A percentile compares a stretch with the other conserved stretches of the same genome.
Conservation (phyloP, 2,329 filamentous ascomycete species). For the Mariannaea elegans region DNA sequence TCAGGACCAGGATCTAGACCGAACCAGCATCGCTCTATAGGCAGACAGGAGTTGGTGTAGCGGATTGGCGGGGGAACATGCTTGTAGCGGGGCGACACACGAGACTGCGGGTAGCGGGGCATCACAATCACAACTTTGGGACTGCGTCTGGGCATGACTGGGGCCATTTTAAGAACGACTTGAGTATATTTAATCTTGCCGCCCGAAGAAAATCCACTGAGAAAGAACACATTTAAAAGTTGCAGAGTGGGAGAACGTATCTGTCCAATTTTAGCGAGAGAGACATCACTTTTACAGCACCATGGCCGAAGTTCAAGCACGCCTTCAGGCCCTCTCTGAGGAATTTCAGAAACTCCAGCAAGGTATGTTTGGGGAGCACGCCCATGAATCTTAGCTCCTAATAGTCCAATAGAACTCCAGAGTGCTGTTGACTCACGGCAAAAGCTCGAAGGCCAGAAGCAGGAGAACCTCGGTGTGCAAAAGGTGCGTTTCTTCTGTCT, state of each 20-base stretch:
- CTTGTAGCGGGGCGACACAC: conserved; percentile 44
- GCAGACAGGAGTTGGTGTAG: conserved; percentile 3
- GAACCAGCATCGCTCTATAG: conserved; percentile 2
- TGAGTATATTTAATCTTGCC: not conserved
- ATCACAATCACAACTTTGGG: conserved; percentile 25
- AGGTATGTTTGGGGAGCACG: conserved; percentile 59
- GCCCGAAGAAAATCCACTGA: not conserved
- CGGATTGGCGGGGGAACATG: conserved; percentile 53
- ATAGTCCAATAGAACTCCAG: conserved; percentile 73
- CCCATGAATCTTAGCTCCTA: conserved; percentile 10
- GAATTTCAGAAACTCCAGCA: conserved; percentile 88
- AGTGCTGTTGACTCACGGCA: conserved; percentile 80
- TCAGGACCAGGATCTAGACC: not conserved
- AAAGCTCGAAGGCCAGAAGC: conserved; percentile 91
- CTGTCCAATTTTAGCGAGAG: not conserved
- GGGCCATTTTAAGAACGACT: conserved; percentile 8
- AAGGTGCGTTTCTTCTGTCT: conserved; percentile 60
- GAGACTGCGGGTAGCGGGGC: conserved; percentile 36
- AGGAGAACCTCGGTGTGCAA: conserved; percentile 90
- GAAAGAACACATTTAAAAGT: too few relatives aligned
- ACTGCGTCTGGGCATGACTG: not conserved
- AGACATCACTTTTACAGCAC: not conserved
- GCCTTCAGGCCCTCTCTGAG: conserved; percentile 83
- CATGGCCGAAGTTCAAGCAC: conserved; percentile 80
- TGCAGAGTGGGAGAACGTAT: not conserved